Evolutionary conservation across 371 early-diverging fungal genomes (phyloP).

Genomic region (Mortierella sp.): DNA sequence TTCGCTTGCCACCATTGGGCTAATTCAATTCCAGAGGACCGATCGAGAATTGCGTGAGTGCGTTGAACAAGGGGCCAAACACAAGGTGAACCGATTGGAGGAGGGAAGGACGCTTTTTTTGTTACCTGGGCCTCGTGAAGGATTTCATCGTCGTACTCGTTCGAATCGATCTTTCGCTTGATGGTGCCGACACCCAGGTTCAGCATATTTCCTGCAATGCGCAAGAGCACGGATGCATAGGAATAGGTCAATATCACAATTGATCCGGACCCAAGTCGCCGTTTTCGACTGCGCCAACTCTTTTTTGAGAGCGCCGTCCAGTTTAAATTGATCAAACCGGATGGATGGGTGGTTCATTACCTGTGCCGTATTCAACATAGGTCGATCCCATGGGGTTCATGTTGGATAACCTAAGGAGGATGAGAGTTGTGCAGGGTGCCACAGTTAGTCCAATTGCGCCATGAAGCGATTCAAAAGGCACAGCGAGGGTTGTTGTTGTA

Average conservation of each 20-base stretch:
- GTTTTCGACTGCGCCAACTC: no score
- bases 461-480: not conserved
- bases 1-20: no score
- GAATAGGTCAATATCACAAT: not conserved
- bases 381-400: conserved; percentile 40
- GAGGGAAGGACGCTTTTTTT: no score
- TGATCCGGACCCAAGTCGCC: not conserved
- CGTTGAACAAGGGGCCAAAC: no score
- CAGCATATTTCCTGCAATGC: conserved; percentile 41
- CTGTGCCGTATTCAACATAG: conserved; percentile 52
- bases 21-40: no score
- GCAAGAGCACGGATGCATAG: not conserved
- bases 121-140: conserved; percentile 41
- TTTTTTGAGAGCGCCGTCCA: no score
- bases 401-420: not conserved
- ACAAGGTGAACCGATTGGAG: conserved; percentile 18
- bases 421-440: not conserved
- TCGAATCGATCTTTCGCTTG: conserved; percentile 53
- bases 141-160: conserved; percentile 47
- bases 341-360: conserved; percentile 10
- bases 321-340: not conserved
- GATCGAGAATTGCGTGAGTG: no score
- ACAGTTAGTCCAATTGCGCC: no score
- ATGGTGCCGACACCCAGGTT: conserved; percentile 47
- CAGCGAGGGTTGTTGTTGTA: not conserved